Evolutionary conservation across 106 monocot genomes (phyloP), one percentile per base, ranked within the genome.

Genomic region (Alisma plantagoaquatica): DNA sequence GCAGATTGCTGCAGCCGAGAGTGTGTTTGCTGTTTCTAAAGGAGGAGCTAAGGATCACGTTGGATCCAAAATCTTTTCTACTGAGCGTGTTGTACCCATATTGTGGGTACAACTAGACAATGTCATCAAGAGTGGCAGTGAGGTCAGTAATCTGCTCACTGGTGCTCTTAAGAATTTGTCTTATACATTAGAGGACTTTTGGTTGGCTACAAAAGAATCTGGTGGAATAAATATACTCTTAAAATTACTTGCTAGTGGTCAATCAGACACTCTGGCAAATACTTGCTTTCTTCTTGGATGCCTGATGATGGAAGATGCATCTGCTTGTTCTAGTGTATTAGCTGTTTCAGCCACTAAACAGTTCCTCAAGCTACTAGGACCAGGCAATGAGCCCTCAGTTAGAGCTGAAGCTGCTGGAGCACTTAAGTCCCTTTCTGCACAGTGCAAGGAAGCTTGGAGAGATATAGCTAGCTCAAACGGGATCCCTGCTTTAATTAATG

Each of bases 51-150:
- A 59, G 66, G 98, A 99, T 60, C 79, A 90, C 81, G 98, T 99
- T 43, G 98, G 98, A 10, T 91, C 98, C 61, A 99, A 99, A 64
- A 90, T 99, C 14, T 99, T 99, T 70, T 82, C 98, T 25, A 99
- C 98, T 50, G 98, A 99, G 67, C 79, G 82, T 17, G 98, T 91
- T 66, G 98, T 99, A 14, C 82, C 90, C 67, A 86, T 69, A 62
- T 53, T 99, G 15, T 99, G 98, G 98, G 74, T 65, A 26, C 81
- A 91, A 28, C 72, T 99, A 10, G 73, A 85, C 63, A 73, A 54
- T 60, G 72, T 74, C 44, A 63, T 75, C 14, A 77, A 76, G 64
- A 73, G 51, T 70, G 98, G 59, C 64, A 71, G 69, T 63, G 33
- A 70, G 61, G 82, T 99, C 18, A 79, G 84, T 68, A 72, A 68